Percentiles rank a stretch among this genome's conserved stretches.
phyloP scores from a whole-genome alignment of 345 rosid species.

The Barbarea vulgaris region DNA sequence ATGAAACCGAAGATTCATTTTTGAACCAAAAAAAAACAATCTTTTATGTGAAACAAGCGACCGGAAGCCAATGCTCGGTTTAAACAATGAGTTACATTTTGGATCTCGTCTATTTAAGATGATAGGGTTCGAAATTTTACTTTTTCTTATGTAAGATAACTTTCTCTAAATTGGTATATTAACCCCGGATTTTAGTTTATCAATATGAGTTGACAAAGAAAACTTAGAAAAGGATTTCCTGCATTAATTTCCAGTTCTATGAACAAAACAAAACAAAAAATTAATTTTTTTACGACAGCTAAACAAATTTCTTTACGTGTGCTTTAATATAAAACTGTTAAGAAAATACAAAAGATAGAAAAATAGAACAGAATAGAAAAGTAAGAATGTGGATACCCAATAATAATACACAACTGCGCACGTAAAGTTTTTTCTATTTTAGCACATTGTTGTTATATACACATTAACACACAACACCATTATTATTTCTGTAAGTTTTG shows the following conservation, averaged over 20 bases:
- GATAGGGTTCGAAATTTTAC: not conserved
- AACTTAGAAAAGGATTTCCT: not conserved
- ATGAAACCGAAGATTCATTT: not conserved
- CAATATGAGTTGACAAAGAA: not conserved
- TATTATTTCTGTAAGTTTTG: too few species aligned
- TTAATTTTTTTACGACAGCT: not conserved
- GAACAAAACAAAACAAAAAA: not conserved
- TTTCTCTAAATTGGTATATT: not conserved
- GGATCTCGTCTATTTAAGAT: not conserved
- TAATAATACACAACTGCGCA: not conserved
- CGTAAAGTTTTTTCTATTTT: not conserved
- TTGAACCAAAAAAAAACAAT: not conserved
- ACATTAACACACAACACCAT: not conserved
- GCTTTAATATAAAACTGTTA: not conserved
- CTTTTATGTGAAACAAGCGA: not conserved
- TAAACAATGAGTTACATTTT: not conserved
- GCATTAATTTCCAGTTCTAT: not conserved
- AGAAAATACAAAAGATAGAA: not conserved
- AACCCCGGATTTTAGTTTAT: not conserved
- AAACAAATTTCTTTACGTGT: not conserved
- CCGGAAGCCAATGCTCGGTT: not conserved
- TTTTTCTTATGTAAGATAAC: not conserved
- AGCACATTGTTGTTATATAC: not conserved
- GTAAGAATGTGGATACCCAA: constrained; percentile 17
- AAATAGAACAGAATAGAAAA: not conserved